Conservation (phyloP, 306 rosid genomes). For the Inga oerstediana region DNA sequence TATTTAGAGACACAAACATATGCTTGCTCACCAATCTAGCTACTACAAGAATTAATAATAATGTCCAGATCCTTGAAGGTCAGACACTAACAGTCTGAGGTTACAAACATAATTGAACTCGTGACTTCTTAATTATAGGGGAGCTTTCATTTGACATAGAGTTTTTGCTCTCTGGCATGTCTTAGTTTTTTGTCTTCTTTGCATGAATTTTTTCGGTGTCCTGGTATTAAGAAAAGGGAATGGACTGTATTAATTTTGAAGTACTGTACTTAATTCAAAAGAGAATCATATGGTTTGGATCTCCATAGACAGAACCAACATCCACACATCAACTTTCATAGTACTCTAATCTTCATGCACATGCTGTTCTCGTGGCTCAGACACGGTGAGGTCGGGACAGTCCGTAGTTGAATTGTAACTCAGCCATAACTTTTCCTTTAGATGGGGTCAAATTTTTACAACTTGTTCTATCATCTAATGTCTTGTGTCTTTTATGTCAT, state of each 20-base stretch:
- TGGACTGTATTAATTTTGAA: neutral
- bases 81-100: too few relatives aligned
- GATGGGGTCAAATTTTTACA: neutral
- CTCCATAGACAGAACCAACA: slow-evolving; percentile 32
- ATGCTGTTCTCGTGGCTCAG: slow-evolving; percentile 70
- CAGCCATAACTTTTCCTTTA: slow-evolving; percentile 4
- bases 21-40: neutral
- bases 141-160: too few relatives aligned
- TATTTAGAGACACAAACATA: neutral
- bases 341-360: slow-evolving; percentile 43
- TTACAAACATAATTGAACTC: too few relatives aligned
- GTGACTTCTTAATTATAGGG: too few relatives aligned
- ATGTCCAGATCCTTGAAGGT: too few relatives aligned
- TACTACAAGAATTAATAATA: too few relatives aligned
- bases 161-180: neutral
- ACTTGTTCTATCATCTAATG: neutral
- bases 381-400: slow-evolving; percentile 64
- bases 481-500: neutral
- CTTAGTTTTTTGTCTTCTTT: neutral
- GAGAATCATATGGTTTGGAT: neutral
- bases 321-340: slow-evolving; percentile 28
- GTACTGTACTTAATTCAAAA: neutral
- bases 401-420: slow-evolving; percentile 28
- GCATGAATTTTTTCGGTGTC: neutral
- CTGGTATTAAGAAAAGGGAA: too few relatives aligned